phyloP scores from a whole-genome alignment of 179 eudicot species.

The Spergularia azorica region DNA sequence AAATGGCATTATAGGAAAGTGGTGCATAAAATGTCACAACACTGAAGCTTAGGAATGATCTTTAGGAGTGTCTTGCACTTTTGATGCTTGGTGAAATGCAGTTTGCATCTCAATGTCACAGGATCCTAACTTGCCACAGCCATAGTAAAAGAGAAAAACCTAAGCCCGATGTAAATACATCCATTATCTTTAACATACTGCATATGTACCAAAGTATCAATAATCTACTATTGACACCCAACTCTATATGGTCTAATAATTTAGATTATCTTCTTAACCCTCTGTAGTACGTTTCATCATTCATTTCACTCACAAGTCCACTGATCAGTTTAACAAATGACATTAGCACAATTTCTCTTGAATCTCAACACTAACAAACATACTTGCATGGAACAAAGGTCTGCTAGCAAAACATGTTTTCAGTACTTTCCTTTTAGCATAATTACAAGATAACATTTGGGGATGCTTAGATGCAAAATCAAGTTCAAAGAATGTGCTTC shows the following conservation, averaged over 20 bases:
- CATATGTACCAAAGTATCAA: background rate
- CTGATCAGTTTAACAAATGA: background rate
- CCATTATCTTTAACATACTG: background rate
- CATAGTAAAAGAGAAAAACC: background rate
- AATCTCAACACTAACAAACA: background rate
- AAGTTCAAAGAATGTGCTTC: conserved; percentile 7
- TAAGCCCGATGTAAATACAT: background rate
- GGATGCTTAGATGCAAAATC: background rate
- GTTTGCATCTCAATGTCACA: background rate
- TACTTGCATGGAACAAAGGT: conserved; percentile 3
- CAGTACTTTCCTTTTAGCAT: background rate
- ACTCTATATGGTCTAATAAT: background rate
- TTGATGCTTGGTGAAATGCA: background rate
- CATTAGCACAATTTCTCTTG: background rate
- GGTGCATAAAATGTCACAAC: conserved; percentile 1
- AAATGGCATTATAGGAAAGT: conserved; percentile 9
- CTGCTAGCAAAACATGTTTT: conserved; percentile 17
- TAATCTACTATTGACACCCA: background rate
- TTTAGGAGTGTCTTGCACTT: background rate
- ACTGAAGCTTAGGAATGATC: background rate
- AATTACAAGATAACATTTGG: background rate
- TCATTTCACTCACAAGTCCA: background rate
- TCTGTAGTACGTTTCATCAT: background rate
- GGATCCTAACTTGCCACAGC: background rate
- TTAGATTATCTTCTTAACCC: background rate